Evolutionary conservation across 2,329 filamentous ascomycete species (phyloP), one percentile per base, ranked within the genome.

Genomic region (Aaosphaeria arxii): DNA sequence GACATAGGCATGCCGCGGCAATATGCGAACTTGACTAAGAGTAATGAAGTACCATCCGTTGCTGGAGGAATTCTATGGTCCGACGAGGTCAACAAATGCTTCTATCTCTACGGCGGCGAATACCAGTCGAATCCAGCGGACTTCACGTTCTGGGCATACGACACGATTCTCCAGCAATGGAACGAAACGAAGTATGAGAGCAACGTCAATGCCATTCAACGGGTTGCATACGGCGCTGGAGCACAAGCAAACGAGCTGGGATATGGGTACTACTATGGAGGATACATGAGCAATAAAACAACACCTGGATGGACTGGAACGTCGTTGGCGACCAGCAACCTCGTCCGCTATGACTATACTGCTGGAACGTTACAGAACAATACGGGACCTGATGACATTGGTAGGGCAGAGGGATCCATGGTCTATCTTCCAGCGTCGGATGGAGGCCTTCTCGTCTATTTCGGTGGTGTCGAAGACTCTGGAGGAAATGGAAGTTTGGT

Each of bases 21-120:
- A 30, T 74, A 80, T 48, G 74, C 77, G 35, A 82, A 84, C 48
- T 71, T 85, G 6, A 78, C 77, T 35, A 86, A 86, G 61, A 82
- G 83, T 50, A 69, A 69, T 11, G 74, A 76, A 3, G 72, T 85
- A n/a, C 83, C 83, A 0, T 69, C 71, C 50, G 67, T 78, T 6
- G 66, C 69, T 40, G 73, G 76, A 29, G 76, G 75, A 7, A 62
- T 77, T 3, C 67, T 86, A 9, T 86, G 83, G 83, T 71, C 76
- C 6, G 84, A 86, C 60, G 71, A 77, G 29, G 73, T 82, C 36
- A 86, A 87, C 67, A 84, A 85, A 60, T 73, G 77, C 40, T 76
- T 87, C 43, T 86, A 84, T 59, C 71, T 83, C 2, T 86, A 80
- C 57, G 84, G 83, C 7, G 84, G 84, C 41, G 79, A 85, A 52